phyloP scores from a whole-genome alignment of 1,284 basidiomycete species.

The Ganoderma boninense region DNA sequence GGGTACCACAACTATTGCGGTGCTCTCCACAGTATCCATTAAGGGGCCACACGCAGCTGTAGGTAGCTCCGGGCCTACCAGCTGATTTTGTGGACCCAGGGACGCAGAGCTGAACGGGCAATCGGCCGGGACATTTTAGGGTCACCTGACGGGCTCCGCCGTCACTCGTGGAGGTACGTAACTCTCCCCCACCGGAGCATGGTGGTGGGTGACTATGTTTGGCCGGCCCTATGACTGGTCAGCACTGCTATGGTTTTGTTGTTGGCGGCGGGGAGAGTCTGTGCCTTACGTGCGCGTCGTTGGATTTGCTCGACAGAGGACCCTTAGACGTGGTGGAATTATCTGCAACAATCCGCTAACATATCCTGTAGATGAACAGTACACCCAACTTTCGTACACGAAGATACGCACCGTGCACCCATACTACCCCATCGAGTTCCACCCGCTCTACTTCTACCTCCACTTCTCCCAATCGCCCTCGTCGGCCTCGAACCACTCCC shows the following conservation, averaged over 20 bases:
- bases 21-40: constrained; percentile 5
- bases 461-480: constrained; percentile 38
- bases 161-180: background rate
- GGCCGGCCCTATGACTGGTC: constrained; percentile 4
- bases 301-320: background rate
- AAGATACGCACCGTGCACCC: constrained; percentile 29
- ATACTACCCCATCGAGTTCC: constrained; percentile 35
- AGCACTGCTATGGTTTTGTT: background rate
- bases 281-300: background rate
- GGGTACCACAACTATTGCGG: constrained; percentile 26
- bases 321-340: background rate
- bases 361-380: constrained; percentile 31
- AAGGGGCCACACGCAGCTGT: background rate
- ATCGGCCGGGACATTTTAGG: constrained; percentile 21
- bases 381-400: constrained; percentile 24
- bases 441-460: constrained; percentile 45
- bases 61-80: constrained; percentile 11
- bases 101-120: constrained; percentile 6
- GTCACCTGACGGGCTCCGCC: constrained; percentile 25
- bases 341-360: background rate
- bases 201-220: constrained; percentile 21
- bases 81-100: constrained; percentile 23
- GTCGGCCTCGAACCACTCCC: background rate
- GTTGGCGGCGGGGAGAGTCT: background rate
- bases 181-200: constrained; percentile 21